Evolutionary conservation across 768 basidiomycete species (phyloP).

Genomic region (Macrocybe gigantea): DNA sequence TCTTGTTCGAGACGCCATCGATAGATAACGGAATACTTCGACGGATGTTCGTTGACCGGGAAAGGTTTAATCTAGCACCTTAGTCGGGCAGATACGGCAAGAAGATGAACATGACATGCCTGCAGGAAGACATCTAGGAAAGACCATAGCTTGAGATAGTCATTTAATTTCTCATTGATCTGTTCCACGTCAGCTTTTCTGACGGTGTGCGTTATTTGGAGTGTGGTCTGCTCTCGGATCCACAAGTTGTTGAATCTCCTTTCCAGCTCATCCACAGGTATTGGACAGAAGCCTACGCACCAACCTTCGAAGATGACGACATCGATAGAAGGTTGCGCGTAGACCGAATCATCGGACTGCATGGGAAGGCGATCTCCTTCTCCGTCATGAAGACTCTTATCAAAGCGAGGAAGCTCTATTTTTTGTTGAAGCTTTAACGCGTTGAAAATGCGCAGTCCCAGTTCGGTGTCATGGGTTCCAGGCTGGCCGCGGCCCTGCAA

Average conservation of each 20-base stretch:
- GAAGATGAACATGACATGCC: slow-evolving; percentile 31
- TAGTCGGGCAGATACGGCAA: neutral
- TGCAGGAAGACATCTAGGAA: slow-evolving; percentile 73
- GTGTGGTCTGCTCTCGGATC: slow-evolving; percentile 28
- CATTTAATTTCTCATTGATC: slow-evolving; percentile 55
- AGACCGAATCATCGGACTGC: slow-evolving; percentile 27
- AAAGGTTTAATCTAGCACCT: slow-evolving; percentile 13
- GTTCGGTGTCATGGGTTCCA: slow-evolving; percentile 80
- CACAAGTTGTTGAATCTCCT: slow-evolving; percentile 45
- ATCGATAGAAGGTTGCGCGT: slow-evolving; percentile 47
- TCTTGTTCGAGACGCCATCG: slow-evolving; percentile 90
- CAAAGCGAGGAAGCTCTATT: slow-evolving; percentile 72
- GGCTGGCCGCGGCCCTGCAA: slow-evolving; percentile 86
- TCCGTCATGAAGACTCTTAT: slow-evolving; percentile 78
- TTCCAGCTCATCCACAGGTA: slow-evolving; percentile 44
- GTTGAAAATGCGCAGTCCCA: slow-evolving; percentile 51
- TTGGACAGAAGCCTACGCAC: slow-evolving; percentile 84
- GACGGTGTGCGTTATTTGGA: slow-evolving; percentile 30
- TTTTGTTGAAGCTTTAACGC: slow-evolving; percentile 39
- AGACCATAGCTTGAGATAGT: slow-evolving; percentile 65
- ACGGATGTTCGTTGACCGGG: slow-evolving; percentile 16
- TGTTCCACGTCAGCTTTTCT: slow-evolving; percentile 49
- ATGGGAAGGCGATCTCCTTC: slow-evolving; percentile 73
- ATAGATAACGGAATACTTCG: slow-evolving; percentile 58
- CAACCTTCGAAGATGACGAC: slow-evolving; percentile 94